Evolutionary conservation across 352 stramenopile genomes (phyloP), one percentile per base, ranked within the genome.

Genomic region (Phytophthora tubulina): DNA sequence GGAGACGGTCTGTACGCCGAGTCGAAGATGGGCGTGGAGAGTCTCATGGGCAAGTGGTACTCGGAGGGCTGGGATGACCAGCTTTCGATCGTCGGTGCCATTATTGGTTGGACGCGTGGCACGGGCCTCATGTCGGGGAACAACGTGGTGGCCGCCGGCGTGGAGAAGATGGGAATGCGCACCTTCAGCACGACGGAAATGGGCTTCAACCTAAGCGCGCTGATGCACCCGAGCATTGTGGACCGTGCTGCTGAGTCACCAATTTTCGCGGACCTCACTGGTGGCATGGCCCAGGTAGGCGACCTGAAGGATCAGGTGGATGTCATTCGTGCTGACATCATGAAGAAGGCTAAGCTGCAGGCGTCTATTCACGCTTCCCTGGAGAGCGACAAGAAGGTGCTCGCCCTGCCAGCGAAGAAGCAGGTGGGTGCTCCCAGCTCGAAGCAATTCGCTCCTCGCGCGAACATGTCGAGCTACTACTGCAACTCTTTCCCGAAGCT

Each of bases 51-150:
- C 75, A 96, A 97, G 75, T 96, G 91, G 91, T 66, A 86, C 73
- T 91, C 86, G 21, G 91, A 97, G 76, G 86, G 82, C 60, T 97
- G 91, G 91, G 80, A 86, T 27, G 86, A 95, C 60, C 91, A 97
- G 80, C 67, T 97, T 31, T 93, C 84, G 51, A 81, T 97, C 35
- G 84, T 93, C 3, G 88, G 89, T 48, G 90, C 90, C 31, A 85
- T 96, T 49, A 97, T 97, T 55, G 91, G 91, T 32, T 97, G 89
- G 91, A 96, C 89, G 13, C 88, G 91, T 61, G 86, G 88, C 53
- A 96, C 91, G 1, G 90, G 87, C 13, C 83, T 97, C 31, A 97
- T 97, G 91, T 85, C 79, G 30, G 82, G 88, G n/a, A 97, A 97
- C 76, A 96, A 97, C 62, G 79, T 95, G 6, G 91, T 95, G 15